Evolutionary conservation across 2,329 filamentous ascomycete genomes (phyloP).

Genomic region (Talaromyces sp.): DNA sequence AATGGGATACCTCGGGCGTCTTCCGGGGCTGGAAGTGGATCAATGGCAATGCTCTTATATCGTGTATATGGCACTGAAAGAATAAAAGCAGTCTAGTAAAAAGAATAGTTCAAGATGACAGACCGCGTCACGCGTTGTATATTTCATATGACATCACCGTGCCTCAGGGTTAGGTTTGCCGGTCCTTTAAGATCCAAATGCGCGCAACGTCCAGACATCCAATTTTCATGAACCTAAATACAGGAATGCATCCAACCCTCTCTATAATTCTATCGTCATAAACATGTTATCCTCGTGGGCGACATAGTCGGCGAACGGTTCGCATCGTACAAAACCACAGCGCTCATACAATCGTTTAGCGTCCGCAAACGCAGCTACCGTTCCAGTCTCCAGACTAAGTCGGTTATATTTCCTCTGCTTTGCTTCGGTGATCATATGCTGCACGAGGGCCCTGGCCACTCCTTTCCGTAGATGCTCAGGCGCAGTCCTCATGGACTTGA

Average conservation of each 20-base stretch:
- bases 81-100: background rate
- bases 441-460: background rate
- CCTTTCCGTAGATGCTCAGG: background rate
- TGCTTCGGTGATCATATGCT: conserved; percentile 1
- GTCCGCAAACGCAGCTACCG: background rate
- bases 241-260: background rate
- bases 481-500: conserved; percentile 6
- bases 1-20: conserved; percentile 19
- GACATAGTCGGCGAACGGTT: conserved; percentile 2
- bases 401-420: background rate
- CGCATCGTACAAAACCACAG: background rate
- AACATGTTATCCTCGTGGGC: conserved; percentile 4
- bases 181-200: background rate
- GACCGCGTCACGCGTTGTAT: background rate
- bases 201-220: no score
- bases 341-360: background rate
- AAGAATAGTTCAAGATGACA: background rate
- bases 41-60: background rate
- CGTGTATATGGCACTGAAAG: background rate
- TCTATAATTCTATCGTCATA: background rate
- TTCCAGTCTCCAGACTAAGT: background rate
- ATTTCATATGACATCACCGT: background rate
- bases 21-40: conserved; percentile 32
- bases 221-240: background rate
- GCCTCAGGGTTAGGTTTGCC: background rate